Percentiles rank a stretch among this genome's conserved stretches.
phyloP scores from a whole-genome alignment of 139 green algal species.

The Chlorella vulgaris region DNA sequence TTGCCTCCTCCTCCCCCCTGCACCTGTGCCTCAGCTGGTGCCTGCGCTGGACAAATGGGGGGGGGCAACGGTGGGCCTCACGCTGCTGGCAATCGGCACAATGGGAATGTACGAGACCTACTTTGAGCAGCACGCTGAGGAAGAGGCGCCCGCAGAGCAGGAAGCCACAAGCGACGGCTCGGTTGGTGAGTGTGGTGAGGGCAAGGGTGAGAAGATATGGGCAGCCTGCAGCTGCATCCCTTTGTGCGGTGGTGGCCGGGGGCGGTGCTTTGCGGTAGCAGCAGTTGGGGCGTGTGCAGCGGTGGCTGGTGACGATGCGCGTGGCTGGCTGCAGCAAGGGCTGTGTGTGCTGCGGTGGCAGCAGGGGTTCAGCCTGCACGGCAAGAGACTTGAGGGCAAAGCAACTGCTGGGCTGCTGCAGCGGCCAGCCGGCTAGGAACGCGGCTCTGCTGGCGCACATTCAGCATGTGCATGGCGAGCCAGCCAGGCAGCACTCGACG shows the following conservation, averaged over 20 bases:
- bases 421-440: no score
- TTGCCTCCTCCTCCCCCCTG: background rate
- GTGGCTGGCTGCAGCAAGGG: no score
- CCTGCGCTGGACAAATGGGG: constrained; percentile 79
- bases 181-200: no score
- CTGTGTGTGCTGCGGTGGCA: background rate
- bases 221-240: no score
- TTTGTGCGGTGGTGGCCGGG: background rate
- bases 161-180: constrained; percentile 7
- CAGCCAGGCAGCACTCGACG: no score
- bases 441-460: no score
- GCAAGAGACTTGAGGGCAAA: no score
- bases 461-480: no score
- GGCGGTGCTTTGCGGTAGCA: background rate
- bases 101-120: constrained; percentile 90
- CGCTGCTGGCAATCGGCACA: constrained; percentile 91
- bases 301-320: no score
- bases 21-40: constrained; percentile 53
- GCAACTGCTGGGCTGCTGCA: no score
- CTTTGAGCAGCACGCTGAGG: constrained; percentile 15
- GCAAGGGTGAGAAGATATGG: background rate
- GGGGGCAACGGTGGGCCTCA: constrained; percentile 85
- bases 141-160: constrained; percentile 6
- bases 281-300: background rate
- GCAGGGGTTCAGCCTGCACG: no score